A percentile compares a stretch with the other conserved stretches of the same genome.
Evolutionary conservation across 2,329 filamentous ascomycete genomes (phyloP).

Genomic region (Chaetomium sp.): DNA sequence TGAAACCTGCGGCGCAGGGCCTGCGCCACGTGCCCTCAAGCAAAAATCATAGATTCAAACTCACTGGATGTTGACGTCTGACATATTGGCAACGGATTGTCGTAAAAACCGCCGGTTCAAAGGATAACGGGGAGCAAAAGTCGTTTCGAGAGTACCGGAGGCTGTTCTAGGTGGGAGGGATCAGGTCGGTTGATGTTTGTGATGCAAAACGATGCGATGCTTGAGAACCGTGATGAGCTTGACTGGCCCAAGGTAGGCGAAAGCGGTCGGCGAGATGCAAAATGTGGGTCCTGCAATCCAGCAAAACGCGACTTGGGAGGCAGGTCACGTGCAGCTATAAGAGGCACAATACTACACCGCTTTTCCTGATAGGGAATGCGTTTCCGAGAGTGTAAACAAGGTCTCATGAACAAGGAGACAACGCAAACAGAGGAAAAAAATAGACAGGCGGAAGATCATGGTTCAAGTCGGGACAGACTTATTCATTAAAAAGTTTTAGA

Average conservation of each 20-base stretch:
- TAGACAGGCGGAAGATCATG: not conserved
- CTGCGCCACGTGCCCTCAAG: no score
- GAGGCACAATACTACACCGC: not conserved
- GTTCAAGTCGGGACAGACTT: not conserved
- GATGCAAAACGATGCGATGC: slow-evolving; percentile 2
- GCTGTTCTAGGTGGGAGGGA: no score
- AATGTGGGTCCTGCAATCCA: not conserved
- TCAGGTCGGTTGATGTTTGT: not conserved
- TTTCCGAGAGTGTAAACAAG: no score
- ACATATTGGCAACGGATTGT: slow-evolving; percentile 38
- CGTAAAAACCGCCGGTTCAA: not conserved
- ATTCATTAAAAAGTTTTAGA: not conserved
- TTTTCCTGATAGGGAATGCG: not conserved
- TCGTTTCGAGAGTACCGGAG: not conserved
- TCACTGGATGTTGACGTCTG: slow-evolving; percentile 68
- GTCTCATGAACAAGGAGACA: no score
- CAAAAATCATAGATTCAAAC: slow-evolving; percentile 25
- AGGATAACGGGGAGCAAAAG: slow-evolving; percentile 1
- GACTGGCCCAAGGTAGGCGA: no score
- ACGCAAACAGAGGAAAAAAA: no score
- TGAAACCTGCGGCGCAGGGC: no score
- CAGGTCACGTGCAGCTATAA: not conserved
- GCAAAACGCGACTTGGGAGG: not conserved
- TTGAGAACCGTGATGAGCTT: slow-evolving; percentile 9
- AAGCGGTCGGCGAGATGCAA: not conserved